Evolutionary conservation across 306 rosid species (phyloP), one percentile per base, ranked within the genome.

Genomic region (Gillenia trifoliata): DNA sequence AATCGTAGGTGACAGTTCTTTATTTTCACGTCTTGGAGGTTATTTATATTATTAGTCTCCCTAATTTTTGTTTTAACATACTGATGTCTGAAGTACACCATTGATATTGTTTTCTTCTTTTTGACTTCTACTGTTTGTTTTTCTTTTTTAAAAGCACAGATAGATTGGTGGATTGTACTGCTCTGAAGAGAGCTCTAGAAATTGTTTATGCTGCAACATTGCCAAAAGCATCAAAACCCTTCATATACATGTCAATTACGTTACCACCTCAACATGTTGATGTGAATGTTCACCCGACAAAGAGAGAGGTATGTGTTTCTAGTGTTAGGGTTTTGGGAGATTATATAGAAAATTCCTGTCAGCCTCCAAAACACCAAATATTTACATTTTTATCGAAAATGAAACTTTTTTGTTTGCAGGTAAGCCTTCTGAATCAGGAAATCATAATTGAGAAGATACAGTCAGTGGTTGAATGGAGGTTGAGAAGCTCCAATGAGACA

Each of bases 211-310:
- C 98, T 71, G 97, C 97, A 36, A 93, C 96, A 41, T 78, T 93
- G 83, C 98, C 97, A 17, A 93, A 89, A 87, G 98, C 97, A 71
- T 87, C 97, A 40, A 93, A 93, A 75, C 98, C 98, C 65, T 93
- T 88, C 79, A 80, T 93, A 78, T 89, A 93, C 66, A 87, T 93
- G 81, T 87, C 98, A 66, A 87, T 93, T 79, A 66, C 83, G 59
- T 78, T 93, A 70, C 98, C 98, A 60, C 87, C 88, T 13, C 94
- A 93, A 85, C 91, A 89, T 80, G 87, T 93, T 77, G 97, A 93
- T 80, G 97, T 93, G 74, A 91, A 93, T 47, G 83, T 93, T 72
- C 98, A 93, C 81, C 97, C 97, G 2, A 91, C 98, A 40, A 93
- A 93, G 86, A 93, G 89, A 87, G 98, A 91, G 97, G 98, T 93